Evolutionary conservation across 306 rosid species (phyloP), one percentile per base, ranked within the genome.

Genomic region (Citrullus mucosospermus): DNA sequence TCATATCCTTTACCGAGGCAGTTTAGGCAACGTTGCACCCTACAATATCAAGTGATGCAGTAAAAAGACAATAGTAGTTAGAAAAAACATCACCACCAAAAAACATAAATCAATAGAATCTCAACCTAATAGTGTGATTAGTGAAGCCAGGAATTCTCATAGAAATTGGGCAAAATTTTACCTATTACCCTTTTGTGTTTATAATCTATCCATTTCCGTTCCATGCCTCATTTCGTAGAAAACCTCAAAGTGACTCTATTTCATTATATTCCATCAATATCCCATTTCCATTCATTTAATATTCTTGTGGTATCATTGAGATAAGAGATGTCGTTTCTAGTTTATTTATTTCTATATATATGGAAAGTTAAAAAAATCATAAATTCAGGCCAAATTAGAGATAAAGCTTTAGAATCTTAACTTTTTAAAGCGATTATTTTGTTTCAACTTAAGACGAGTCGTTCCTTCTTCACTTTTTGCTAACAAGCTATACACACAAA

Each of bases 1-100:
- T 77, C 96, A 76, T 86, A 91, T 34, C 96, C 97, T 85, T 88
- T 93, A 62, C 97, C 96, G n/a, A 90, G 44, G 85, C 98, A 93
- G 38, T 91, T 93, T 12, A 91, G 88, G 81, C 97, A 93, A 46
- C 90, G 92, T 53, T 93, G 98, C 9, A 91, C 93, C 85, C 97
- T 93, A 88, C 84, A 83, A 83, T 78, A 75, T 44, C 87, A 87
- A 41, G 61, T 12, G 28, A 63, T 65, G 17, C 39, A 38, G 39
- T 79, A 76, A 32, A 38, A 18, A 28, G 34, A 56, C 68, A 76
- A 62, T 11, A 44, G 44, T 53, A 34, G 34, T 58, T 70, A 82
- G 78, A 76, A 67, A n/a, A 61, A 69, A 48, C 55, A 61, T 44
- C 62, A 77, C 54, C 3, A 39, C 18, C 25, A 43, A 74, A 74